These are phyloP conservation scores for Ustilago loliicola DNA, from an alignment of 1,284 basidiomycete species.

Conservation along the genomic window DNA sequence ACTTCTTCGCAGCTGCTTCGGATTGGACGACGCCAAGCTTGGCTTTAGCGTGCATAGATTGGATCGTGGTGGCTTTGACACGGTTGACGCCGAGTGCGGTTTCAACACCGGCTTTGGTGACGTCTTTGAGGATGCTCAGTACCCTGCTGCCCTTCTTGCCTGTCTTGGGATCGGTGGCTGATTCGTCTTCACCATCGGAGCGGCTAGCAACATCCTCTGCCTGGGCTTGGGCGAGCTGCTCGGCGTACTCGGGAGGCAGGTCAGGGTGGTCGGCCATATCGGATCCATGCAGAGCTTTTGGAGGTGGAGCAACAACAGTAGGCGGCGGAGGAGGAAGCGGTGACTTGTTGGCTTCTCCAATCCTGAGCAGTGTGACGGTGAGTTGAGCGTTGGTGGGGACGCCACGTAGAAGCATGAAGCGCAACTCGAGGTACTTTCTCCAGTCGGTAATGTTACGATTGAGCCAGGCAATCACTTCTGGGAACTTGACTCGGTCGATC, in stretches of 20 bases:
- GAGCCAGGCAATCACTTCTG: constrained; percentile 70
- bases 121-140: constrained; percentile 61
- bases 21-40: constrained; percentile 65
- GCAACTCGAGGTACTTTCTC: constrained; percentile 69
- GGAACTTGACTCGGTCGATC: constrained; percentile 69
- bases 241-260: constrained; percentile 60
- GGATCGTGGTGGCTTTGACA: constrained; percentile 65
- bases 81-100: constrained; percentile 68
- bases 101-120: constrained; percentile 61
- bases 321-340: constrained; percentile 73
- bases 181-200: constrained; percentile 48
- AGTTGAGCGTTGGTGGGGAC: constrained; percentile 77
- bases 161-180: constrained; percentile 40
- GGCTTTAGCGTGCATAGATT: constrained; percentile 60
- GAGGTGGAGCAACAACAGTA: constrained; percentile 52
- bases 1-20: constrained; percentile 28
- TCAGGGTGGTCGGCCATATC: constrained; percentile 51
- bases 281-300: constrained; percentile 36
- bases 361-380: constrained; percentile 74
- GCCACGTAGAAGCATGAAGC: constrained; percentile 72
- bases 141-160: constrained; percentile 57
- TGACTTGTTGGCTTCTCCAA: constrained; percentile 73
- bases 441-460: constrained; percentile 73
- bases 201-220: constrained; percentile 48
- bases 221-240: constrained; percentile 56